Percentiles rank a stretch among this genome's conserved stretches.
phyloP scores from a whole-genome alignment of 306 rosid genomes.

The Lathyrus oleraceus region DNA sequence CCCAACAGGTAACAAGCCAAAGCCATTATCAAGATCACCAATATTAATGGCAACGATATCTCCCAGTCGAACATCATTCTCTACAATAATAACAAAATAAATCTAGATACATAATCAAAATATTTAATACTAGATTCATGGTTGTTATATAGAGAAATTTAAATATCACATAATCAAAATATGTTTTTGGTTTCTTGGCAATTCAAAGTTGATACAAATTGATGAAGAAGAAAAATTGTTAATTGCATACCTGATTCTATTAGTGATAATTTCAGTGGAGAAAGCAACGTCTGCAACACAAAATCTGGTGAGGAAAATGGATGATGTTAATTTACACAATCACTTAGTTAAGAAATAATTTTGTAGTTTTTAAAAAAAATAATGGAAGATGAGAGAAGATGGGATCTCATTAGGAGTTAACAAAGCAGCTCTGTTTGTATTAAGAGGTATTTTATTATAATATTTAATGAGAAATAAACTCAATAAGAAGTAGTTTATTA shows the following conservation, averaged over 20 bases:
- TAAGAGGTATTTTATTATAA: too few relatives aligned
- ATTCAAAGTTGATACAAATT: not conserved
- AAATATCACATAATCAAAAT: not conserved
- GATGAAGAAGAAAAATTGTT: not conserved
- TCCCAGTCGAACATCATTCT: conserved; percentile 47
- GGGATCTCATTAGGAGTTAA: not conserved
- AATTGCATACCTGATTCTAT: conserved; percentile 25
- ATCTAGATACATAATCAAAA: not conserved
- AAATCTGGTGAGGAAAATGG: not conserved
- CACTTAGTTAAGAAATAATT: not conserved
- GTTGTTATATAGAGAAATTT: not conserved
- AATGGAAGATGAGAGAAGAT: conserved; percentile 9
- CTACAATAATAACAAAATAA: not conserved
- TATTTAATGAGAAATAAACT: too few relatives aligned
- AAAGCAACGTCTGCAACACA: not conserved
- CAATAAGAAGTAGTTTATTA: too few relatives aligned
- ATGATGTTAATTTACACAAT: not conserved
- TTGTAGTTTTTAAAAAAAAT: not conserved
- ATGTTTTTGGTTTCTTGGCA: not conserved
- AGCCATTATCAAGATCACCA: conserved; percentile 54
- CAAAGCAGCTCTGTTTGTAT: not conserved
- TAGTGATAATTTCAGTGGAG: conserved; percentile 8
- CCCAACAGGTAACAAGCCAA: conserved; percentile 57
- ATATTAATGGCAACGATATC: conserved; percentile 52
- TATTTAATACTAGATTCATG: not conserved